Evolutionary conservation across 1,284 basidiomycete species (phyloP), one percentile per base, ranked within the genome.

Genomic region (Taiwanofungus camphoratus): DNA sequence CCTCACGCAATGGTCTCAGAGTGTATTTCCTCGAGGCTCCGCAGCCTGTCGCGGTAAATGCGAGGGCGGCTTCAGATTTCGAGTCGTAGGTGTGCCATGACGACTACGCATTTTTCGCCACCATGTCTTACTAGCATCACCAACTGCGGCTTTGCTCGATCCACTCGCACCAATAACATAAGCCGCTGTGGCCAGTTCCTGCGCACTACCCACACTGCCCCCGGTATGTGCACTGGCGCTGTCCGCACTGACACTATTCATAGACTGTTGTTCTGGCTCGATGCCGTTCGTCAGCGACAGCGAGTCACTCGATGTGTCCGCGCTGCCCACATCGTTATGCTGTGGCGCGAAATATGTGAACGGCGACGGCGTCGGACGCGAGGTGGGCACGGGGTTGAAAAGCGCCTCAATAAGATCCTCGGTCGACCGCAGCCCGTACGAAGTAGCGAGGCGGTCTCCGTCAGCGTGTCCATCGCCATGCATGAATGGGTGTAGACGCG

Each of bases 341-440:
- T 15, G 46, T 54, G 42, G 50, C 53, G 60, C 32, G 46, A 70
- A 77, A 46, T 77, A 70, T 22, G 81, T 83, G 60, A 84, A 84
- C 7, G 82, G 82, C 13, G 67, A 71, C 41, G 74, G 67, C 24
- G 64, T 61, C n/a, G 55, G 53, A 16, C 59, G 65, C 13, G 74
- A 67, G 5, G 64, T 70, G 11, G 69, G 69, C 2, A 73, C 67
- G 3, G 85, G 85, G 52, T 88, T 88, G 59, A 88, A 88, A 21
- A 88, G 60, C 6, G 83, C 78, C 45, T 88, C 86, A 51, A 88
- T 87, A 36, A 88, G 70, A 36, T 70, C 69, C 55, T 86, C 82
- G 0, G 82, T 85, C 19, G 77, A 76, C 46, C 73, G 71, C 2
- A 78, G 69, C 1, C 79, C 78, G 49, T 73, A 70, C 11, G 75